A percentile compares a stretch with the other conserved stretches of the same genome.
Conservation (phyloP, 2,329 filamentous ascomycete species). For the Pseudopyrenochaeta lycopersici region DNA sequence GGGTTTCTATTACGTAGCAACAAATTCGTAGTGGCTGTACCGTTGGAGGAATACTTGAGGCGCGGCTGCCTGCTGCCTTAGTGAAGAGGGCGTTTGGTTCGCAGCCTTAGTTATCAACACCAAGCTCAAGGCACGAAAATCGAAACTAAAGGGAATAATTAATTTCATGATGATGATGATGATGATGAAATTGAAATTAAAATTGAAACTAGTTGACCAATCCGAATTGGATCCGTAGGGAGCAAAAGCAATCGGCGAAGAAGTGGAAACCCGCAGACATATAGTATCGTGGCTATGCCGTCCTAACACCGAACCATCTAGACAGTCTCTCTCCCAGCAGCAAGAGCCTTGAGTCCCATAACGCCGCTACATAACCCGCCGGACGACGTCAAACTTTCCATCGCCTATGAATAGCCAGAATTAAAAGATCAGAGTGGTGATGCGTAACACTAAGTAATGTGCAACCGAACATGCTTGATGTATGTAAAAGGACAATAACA, state of each 20-base stretch:
- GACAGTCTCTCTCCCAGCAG: constrained; percentile 1
- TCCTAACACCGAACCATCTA: constrained; percentile 5
- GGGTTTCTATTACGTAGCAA: background rate
- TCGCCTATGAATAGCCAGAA: background rate
- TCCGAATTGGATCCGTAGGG: constrained; percentile 4
- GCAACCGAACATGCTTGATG: constrained; percentile 1
- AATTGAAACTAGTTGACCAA: constrained; percentile 1
- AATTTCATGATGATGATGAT: too few species aligned
- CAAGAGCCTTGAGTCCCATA: constrained; percentile 2
- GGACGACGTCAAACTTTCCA: background rate
- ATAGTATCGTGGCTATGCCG: constrained; percentile 4
- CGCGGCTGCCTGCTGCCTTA: background rate
- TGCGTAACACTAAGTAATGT: background rate
- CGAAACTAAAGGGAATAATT: background rate
- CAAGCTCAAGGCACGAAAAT: background rate
- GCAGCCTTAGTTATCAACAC: background rate
- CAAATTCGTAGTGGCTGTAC: background rate
- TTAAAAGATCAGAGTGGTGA: constrained; percentile 4
- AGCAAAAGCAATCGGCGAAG: constrained; percentile 1
- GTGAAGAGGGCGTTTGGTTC: background rate
- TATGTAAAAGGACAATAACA: background rate
- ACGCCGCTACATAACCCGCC: constrained; percentile 6
- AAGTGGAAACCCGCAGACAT: constrained; percentile 2
- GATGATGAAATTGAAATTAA: background rate
- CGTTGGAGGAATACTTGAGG: background rate